Base-by-base conservation (phyloP, 352 stramenopile species). In the Pythium rishiriense region DNA sequence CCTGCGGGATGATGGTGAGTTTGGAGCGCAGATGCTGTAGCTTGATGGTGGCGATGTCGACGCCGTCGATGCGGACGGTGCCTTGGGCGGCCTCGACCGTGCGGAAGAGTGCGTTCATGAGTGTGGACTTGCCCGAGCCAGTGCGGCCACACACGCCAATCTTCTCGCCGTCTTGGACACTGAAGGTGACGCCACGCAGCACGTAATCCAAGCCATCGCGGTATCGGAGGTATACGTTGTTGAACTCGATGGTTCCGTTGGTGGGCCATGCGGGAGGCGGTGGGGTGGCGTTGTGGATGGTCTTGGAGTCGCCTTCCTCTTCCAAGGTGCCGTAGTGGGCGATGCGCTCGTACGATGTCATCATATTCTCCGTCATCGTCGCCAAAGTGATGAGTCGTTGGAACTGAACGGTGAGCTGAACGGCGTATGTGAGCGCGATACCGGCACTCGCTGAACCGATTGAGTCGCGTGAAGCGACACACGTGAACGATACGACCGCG, bases 211-310 rank as follows among this genome's bases (percentile, higher is more conserved):
- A 76, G 25, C 76, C 76, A 47, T 84, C 73, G 9, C 93, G 83
- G 77, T 98, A 99, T 22, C 94, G 72, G 45, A 98, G 50, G 24
- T 69, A 85, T 8, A 98, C 93, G 66, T 94, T 71, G 21, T 88
- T 66, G 74, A 98, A 98, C 48, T 78, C 64, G 29, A 99, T 79
- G 17, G 65, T 61, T 28, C 96, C 96, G 2, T 84, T 58, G 2
- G 69, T 64, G 2, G 95, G 95, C 96, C 95, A 98, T 28, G 83
- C 75, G 14, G 70, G 51, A 49, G 52, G 60, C 26, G 74, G 67
- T 82, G 87, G 51, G 25, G 78, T 78, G 21, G 83, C 81, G 3
- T 9, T 39, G 58, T 93, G 83, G 3, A 98, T 96, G 48, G 90
- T 98, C 0, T 83, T 78, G 19, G 99, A 81, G 21, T 92, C 96